Percentiles rank a stretch among this genome's conserved stretches.
Conservation (phyloP, 2,329 filamentous ascomycete genomes). For the Fusarium sp. region DNA sequence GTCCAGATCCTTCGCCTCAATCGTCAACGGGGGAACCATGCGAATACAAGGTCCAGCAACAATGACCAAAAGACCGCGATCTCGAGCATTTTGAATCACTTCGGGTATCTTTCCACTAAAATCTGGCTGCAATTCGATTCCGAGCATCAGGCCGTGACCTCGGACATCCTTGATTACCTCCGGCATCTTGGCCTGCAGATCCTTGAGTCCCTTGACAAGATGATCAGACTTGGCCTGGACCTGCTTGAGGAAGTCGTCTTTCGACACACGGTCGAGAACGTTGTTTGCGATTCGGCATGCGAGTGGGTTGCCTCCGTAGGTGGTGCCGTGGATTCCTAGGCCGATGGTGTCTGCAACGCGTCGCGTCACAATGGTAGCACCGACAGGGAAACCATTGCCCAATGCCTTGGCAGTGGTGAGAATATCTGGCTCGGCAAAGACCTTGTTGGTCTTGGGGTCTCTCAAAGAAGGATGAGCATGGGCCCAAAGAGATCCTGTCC, state of each 20-base stretch:
- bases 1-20: slow-evolving; percentile 2
- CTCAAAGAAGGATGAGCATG: slow-evolving; percentile 7
- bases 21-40: slow-evolving; percentile 8
- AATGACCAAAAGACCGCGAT: slow-evolving; percentile 1
- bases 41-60: slow-evolving; percentile 6
- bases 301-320: slow-evolving; percentile 8
- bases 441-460: slow-evolving; percentile 6
- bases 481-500: slow-evolving; percentile 3
- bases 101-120: slow-evolving; percentile 1
- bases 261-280: not conserved
- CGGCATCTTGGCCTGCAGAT: not conserved
- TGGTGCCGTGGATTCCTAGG: slow-evolving; percentile 3
- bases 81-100: not conserved
- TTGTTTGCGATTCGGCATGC: slow-evolving; percentile 9
- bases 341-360: slow-evolving; percentile 1
- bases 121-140: not conserved
- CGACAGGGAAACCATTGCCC: slow-evolving; percentile 6
- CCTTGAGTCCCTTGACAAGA: not conserved
- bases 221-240: slow-evolving; percentile 3
- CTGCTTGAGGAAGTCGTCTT: not conserved
- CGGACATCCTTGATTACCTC: not conserved
- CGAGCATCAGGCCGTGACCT: slow-evolving; percentile 7
- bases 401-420: slow-evolving; percentile 6
- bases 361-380: slow-evolving; percentile 7
- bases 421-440: slow-evolving; percentile 6